phyloP scores from a whole-genome alignment of 805 yeast genomes.

The Candida odintsovae region DNA sequence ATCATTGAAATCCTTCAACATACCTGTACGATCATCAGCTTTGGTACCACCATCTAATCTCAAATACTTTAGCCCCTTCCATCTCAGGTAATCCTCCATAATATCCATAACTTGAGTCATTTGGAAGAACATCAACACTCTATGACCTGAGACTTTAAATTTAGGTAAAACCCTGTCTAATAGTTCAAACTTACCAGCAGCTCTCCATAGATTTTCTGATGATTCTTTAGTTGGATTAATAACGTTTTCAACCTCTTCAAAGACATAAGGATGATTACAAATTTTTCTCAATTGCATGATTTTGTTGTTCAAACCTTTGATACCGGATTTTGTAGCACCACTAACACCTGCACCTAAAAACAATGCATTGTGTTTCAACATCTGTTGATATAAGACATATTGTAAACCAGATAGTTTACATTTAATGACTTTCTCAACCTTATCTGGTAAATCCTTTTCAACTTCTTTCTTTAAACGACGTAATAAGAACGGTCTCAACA shows the following conservation, averaged over 20 bases:
- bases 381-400: conserved; percentile 64
- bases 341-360: conserved; percentile 62
- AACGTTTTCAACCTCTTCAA: conserved; percentile 72
- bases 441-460: conserved; percentile 80
- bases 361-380: conserved; percentile 65
- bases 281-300: conserved; percentile 82
- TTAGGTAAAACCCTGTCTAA: conserved; percentile 73
- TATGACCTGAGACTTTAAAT: conserved; percentile 66
- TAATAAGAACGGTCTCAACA: conserved; percentile 74
- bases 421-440: conserved; percentile 76
- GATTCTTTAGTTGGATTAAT: conserved; percentile 59
- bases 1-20: conserved; percentile 70
- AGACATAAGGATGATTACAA: conserved; percentile 84
- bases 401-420: conserved; percentile 75
- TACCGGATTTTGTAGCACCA: conserved; percentile 30
- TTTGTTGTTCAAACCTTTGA: conserved; percentile 75
- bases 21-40: conserved; percentile 74
- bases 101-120: conserved; percentile 90
- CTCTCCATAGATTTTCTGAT: conserved; percentile 67
- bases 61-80: conserved; percentile 61
- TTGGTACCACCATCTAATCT: conserved; percentile 80
- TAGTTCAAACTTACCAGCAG: conserved; percentile 75
- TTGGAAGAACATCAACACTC: conserved; percentile 78
- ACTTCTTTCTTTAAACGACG: conserved; percentile 85
- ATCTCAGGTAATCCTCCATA: conserved; percentile 77